Percentiles rank a stretch among this genome's conserved stretches.
Conservation (phyloP, 768 basidiomycete species). For the Xerocomellus dryophilus region DNA sequence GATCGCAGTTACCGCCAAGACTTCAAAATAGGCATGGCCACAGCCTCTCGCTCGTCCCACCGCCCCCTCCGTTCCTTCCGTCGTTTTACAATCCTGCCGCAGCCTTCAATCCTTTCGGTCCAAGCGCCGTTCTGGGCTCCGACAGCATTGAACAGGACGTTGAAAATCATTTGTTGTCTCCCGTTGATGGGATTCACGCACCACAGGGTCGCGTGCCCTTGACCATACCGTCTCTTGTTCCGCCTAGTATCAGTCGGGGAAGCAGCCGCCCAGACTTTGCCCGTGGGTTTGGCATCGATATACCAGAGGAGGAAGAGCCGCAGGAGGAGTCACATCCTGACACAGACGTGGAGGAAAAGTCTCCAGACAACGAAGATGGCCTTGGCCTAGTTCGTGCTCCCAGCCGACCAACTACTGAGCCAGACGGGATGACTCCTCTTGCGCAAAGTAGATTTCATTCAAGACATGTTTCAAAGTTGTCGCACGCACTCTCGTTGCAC, state of each 20-base stretch:
- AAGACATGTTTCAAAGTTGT: conserved; percentile 64
- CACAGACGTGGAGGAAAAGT: conserved; percentile 36
- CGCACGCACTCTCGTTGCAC: conserved; percentile 62
- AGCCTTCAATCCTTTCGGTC: conserved; percentile 65
- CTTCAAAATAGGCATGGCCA: conserved; percentile 65
- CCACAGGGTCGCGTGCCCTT: conserved; percentile 56
- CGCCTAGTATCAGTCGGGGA: conserved; percentile 41
- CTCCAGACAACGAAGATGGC: conserved; percentile 36
- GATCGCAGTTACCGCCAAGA: conserved; percentile 33
- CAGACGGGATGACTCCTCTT: conserved; percentile 45
- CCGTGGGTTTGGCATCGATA: conserved; percentile 78
- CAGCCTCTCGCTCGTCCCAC: conserved; percentile 68
- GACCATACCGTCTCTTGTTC: conserved; percentile 43
- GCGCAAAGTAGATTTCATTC: conserved; percentile 58
- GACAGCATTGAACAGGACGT: conserved; percentile 40
- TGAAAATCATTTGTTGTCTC: conserved; percentile 22
- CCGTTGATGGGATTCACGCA: conserved; percentile 41
- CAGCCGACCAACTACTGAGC: conserved; percentile 30
- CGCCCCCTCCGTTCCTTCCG: conserved; percentile 38
- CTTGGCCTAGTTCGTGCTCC: conserved; percentile 19
- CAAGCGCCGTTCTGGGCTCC: conserved; percentile 51
- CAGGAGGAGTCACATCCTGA: conserved; percentile 41
- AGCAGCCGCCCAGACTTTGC: conserved; percentile 68
- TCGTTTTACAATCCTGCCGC: conserved; percentile 37
- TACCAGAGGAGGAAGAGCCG: conserved; percentile 71